phyloP scores from a whole-genome alignment of 2,329 filamentous ascomycete species.

The Diplodia corticola region DNA sequence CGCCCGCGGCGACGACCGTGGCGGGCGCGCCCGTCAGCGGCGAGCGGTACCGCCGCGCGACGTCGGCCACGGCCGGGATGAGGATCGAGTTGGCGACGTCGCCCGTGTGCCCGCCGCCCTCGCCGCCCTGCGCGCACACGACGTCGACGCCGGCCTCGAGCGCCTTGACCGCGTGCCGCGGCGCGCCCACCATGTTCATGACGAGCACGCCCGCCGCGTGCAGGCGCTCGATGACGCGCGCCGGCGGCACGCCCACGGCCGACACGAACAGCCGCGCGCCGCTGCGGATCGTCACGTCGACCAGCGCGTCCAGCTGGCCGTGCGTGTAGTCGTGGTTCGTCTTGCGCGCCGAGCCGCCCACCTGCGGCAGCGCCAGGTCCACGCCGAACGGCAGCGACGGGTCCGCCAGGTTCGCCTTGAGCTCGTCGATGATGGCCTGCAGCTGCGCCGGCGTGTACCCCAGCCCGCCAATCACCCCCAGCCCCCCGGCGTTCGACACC shows the following conservation, averaged over 20 bases:
- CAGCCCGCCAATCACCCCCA: slow-evolving; percentile 58
- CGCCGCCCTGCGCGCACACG: slow-evolving; percentile 87
- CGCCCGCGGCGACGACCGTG: slow-evolving; percentile 85
- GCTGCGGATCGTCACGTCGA: slow-evolving; percentile 81
- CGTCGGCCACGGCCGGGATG: slow-evolving; percentile 83
- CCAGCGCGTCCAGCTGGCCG: slow-evolving; percentile 82
- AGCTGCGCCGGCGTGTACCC: slow-evolving; percentile 64
- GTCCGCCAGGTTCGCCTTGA: slow-evolving; percentile 70
- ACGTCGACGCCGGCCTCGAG: slow-evolving; percentile 85
- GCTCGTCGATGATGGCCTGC: slow-evolving; percentile 77
- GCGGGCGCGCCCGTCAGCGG: slow-evolving; percentile 69
- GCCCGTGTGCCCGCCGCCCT: slow-evolving; percentile 91
- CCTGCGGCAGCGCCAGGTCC: slow-evolving; percentile 86
- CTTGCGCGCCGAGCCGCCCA: slow-evolving; percentile 78
- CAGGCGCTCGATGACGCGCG: slow-evolving; percentile 69
- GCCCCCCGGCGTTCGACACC: slow-evolving; percentile 77
- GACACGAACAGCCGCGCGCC: slow-evolving; percentile 84
- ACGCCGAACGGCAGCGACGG: slow-evolving; percentile 82
- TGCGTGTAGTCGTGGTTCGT: slow-evolving; percentile 97
- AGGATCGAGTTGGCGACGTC: slow-evolving; percentile 84
- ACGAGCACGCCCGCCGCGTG: slow-evolving; percentile 79
- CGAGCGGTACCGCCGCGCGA: slow-evolving; percentile 71
- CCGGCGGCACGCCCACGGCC: slow-evolving; percentile 84
- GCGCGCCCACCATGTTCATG: slow-evolving; percentile 98
- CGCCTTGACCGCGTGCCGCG: slow-evolving; percentile 87